These are phyloP conservation scores for Vachellia pachyceras DNA, from an alignment of 306 rosid species.

Conservation along the genomic window DNA sequence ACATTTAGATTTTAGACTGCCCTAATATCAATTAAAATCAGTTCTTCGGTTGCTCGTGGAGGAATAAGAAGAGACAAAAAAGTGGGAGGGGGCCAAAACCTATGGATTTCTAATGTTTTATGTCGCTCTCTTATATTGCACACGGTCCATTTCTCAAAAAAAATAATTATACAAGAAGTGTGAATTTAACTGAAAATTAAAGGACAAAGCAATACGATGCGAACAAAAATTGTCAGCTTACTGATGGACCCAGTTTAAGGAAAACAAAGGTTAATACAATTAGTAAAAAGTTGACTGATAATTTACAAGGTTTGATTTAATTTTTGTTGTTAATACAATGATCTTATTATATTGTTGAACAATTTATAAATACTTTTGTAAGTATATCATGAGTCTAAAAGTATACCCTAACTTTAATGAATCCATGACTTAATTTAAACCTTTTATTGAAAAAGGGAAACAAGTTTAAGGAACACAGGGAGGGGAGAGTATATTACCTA, in stretches of 20 bases:
- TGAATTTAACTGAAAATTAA: background rate
- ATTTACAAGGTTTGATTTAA: too few species aligned
- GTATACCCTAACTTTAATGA: too few species aligned
- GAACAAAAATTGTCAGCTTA: too few species aligned
- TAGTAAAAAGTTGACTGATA: too few species aligned
- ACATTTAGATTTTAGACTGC: background rate
- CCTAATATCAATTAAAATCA: background rate
- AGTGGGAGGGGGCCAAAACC: background rate
- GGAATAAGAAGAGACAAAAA: background rate
- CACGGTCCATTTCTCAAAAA: background rate
- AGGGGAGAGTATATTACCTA: conserved; percentile 47
- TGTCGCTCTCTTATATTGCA: background rate
- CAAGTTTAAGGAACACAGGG: background rate
- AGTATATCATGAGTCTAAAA: too few species aligned
- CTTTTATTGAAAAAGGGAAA: background rate
- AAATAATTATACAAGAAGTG: background rate
- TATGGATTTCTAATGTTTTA: background rate
- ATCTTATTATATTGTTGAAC: too few species aligned
- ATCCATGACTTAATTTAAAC: too few species aligned
- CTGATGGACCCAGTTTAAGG: too few species aligned
- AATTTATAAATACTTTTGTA: too few species aligned
- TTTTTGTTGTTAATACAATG: too few species aligned
- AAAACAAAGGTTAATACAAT: too few species aligned
- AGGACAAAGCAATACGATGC: background rate
- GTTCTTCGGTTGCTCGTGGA: background rate